Percentiles rank a stretch among this genome's conserved stretches.
phyloP scores from a whole-genome alignment of 164 flowering plant genomes.

The Magnolia sinica region DNA sequence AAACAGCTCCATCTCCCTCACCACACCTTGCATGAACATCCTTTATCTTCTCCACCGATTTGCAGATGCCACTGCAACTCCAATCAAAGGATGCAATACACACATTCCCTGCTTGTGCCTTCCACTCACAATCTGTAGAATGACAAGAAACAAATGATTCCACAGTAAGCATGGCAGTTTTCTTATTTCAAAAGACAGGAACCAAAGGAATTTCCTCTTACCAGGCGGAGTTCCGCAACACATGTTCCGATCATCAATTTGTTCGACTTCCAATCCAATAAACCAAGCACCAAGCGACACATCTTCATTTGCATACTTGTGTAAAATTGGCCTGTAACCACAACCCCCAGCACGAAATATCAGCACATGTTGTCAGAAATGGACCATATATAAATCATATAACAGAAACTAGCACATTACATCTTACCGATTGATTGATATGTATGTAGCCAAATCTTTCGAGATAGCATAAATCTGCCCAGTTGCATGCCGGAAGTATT shows the following conservation, averaged over 20 bases:
- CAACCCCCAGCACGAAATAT: neutral
- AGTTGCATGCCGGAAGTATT: slow-evolving; percentile 85
- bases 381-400: neutral
- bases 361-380: neutral
- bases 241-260: slow-evolving; percentile 73
- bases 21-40: slow-evolving; percentile 67
- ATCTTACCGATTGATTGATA: slow-evolving; percentile 76
- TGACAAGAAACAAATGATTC: neutral
- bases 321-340: slow-evolving; percentile 62
- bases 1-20: slow-evolving; percentile 68
- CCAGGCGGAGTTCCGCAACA: slow-evolving; percentile 93
- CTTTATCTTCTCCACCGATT: slow-evolving; percentile 73
- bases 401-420: neutral
- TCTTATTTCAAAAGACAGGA: neutral
- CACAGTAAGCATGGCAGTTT: neutral
- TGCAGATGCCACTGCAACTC: slow-evolving; percentile 90
- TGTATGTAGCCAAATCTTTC: slow-evolving; percentile 76
- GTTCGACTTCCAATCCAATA: slow-evolving; percentile 82
- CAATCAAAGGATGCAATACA: slow-evolving; percentile 87
- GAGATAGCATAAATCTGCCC: slow-evolving; percentile 88
- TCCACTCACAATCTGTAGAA: slow-evolving; percentile 72
- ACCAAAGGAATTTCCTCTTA: slow-evolving; percentile 15
- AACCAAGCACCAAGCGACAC: slow-evolving; percentile 89
- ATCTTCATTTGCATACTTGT: slow-evolving; percentile 84
- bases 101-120: slow-evolving; percentile 73